Evolutionary conservation across 2,329 filamentous ascomycete genomes (phyloP), one percentile per base, ranked within the genome.

Genomic region (Claviceps sorghi): DNA sequence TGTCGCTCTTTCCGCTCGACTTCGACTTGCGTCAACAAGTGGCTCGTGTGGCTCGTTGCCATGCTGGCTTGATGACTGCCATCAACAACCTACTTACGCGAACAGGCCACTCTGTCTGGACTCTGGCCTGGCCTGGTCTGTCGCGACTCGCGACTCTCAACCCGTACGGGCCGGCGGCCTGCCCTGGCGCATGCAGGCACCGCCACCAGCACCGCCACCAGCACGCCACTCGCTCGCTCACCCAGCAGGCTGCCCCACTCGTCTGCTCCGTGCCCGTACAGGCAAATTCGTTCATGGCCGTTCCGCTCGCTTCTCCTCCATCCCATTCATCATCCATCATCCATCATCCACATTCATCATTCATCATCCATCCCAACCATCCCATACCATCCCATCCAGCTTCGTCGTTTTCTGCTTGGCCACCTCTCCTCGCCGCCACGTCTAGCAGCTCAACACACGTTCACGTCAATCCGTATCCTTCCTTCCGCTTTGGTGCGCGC

Each of bases 371-470:
- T 36, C 34, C 34, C 13, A 36, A 36, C 34, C 34, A 36, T 36
- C 34, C 34, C 34, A 17, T 36, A 11, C 34, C 34, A 17, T 36
- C 34, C 11, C 13, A 15, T 6, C 34, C 34, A 30, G 19, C 17
- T 19, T 38, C 47, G 9, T 52, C 42, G n/a, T 30, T 21, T 49
- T 41, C 45, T 53, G 45, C 45, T 49, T 46, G 41, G 45, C 49
- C 49, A 51, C 52, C 38, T 38, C 13, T 36, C 42, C 40, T 49
- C 34, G 48, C 29, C 52, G 52, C 52, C 48, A 29, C 45, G 41
- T 43, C 40, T 43, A 3, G 11, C 41, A 26, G 41, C 21, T 52
- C 42, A n/a, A n/a, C 21, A 26, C 34, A 29, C 47, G 6, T n/a
- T 48, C 36, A 6, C 22, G 36, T 48, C 48, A 48, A 22, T 44